Conservation (phyloP, 1,139 yeast genomes). For the Pichia sp. region DNA sequence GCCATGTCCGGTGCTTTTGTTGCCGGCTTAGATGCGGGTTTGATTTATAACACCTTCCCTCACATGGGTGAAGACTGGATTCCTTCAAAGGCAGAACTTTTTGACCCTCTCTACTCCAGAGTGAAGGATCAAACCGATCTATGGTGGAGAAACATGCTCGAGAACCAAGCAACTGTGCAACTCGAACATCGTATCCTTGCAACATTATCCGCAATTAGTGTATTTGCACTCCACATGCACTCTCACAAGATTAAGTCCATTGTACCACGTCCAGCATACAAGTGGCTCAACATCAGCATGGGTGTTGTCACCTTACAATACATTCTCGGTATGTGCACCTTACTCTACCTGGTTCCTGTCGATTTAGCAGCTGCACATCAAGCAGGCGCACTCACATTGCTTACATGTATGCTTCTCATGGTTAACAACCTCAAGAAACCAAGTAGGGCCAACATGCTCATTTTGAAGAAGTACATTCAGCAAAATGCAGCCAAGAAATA, state of each 20-base stretch:
- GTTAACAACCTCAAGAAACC: slow-evolving; percentile 69
- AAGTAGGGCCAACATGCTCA: slow-evolving; percentile 26
- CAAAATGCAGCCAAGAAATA: slow-evolving; percentile 12
- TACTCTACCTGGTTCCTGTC: slow-evolving; percentile 84
- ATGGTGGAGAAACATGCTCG: slow-evolving; percentile 88
- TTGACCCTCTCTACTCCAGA: slow-evolving; percentile 69
- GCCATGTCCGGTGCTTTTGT: slow-evolving; percentile 98
- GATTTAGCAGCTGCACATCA: slow-evolving; percentile 94
- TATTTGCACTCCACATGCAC: slow-evolving; percentile 60
- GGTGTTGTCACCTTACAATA: slow-evolving; percentile 82
- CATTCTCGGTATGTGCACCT: slow-evolving; percentile 75
- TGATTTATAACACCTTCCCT: slow-evolving; percentile 94
- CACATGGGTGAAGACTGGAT: slow-evolving; percentile 82
- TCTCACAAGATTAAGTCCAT: slow-evolving; percentile 48
- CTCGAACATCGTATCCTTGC: slow-evolving; percentile 86
- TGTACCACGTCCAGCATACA: slow-evolving; percentile 57
- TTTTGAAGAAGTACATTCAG: slow-evolving; percentile 23
- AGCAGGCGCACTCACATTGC: slow-evolving; percentile 89
- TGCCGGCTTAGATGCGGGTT: slow-evolving; percentile 97
- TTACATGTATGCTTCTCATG: slow-evolving; percentile 70
- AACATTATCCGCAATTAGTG: slow-evolving; percentile 65
- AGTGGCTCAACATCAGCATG: slow-evolving; percentile 60
- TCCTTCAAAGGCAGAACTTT: slow-evolving; percentile 68
- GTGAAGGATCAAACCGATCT: slow-evolving; percentile 62
- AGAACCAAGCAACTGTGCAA: slow-evolving; percentile 96